Percentiles rank a stretch among this genome's conserved stretches.
phyloP scores from a whole-genome alignment of 805 yeast genomes.

The Metschnikowia arizonensis region DNA sequence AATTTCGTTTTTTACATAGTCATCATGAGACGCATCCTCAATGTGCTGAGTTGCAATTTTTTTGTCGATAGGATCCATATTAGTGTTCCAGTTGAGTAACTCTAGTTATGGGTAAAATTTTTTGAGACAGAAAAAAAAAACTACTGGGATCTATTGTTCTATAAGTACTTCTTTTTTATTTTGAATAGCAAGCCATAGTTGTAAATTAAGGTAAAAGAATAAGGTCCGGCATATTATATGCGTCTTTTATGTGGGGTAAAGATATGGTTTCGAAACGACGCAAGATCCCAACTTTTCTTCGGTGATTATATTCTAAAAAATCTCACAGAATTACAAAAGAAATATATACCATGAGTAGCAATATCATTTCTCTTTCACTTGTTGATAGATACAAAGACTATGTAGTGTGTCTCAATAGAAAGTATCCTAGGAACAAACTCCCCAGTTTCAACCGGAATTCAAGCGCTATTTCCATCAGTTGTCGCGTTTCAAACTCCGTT shows the following conservation, averaged over 20 bases:
- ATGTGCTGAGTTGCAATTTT: not conserved
- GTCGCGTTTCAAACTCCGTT: not conserved
- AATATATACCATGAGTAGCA: not conserved
- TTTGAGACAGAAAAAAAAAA: too few species aligned
- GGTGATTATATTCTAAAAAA: too few species aligned
- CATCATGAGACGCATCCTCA: slow-evolving; percentile 4
- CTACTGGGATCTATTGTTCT: not conserved
- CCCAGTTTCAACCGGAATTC: not conserved
- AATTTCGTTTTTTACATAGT: not conserved
- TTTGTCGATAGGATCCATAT: slow-evolving; percentile 3
- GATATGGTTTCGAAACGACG: not conserved
- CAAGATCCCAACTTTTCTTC: not conserved
- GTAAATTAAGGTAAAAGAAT: not conserved
- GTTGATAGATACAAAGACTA: not conserved
- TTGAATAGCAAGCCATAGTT: too few species aligned
- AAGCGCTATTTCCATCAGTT: not conserved
- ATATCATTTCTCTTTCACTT: not conserved
- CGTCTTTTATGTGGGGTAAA: slow-evolving; percentile 1
- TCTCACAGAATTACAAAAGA: too few species aligned
- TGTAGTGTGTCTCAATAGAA: not conserved
- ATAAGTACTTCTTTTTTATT: not conserved
- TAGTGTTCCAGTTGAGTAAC: not conserved
- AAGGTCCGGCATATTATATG: not conserved
- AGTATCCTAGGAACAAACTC: not conserved
- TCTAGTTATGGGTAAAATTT: not conserved